phyloP scores from a whole-genome alignment of 306 rosid species.

The Castanea mollissima region DNA sequence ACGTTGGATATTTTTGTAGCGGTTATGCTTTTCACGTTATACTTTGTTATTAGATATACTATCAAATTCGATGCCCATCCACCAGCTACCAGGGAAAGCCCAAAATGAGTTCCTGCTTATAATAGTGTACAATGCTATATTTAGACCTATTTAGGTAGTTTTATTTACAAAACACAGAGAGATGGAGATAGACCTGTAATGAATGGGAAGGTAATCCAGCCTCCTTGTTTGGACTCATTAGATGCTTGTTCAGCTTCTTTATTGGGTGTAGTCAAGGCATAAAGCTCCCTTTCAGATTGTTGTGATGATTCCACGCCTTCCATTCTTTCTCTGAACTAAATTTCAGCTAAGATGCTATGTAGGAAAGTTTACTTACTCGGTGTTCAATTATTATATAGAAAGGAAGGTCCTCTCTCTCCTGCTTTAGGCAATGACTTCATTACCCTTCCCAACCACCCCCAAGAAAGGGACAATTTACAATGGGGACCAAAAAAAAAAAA shows the following conservation, averaged over 20 bases:
- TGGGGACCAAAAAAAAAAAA: no score
- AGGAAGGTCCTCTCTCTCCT: no score
- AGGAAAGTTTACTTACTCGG: no score
- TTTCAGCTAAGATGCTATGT: background rate
- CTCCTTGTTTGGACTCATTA: slow-evolving; percentile 27
- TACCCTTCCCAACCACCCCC: no score
- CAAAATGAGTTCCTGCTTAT: slow-evolving; percentile 24
- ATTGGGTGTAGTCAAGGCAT: background rate
- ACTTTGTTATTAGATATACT: no score
- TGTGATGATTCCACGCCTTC: background rate
- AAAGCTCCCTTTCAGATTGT: background rate
- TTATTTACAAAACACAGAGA: background rate
- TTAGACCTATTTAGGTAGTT: background rate
- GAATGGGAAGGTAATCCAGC: slow-evolving; percentile 50
- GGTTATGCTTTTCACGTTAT: slow-evolving; percentile 29
- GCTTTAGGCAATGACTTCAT: no score
- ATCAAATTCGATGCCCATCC: no score
- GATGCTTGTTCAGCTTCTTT: background rate
- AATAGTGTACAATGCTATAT: background rate
- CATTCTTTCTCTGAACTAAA: background rate
- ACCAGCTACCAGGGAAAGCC: slow-evolving; percentile 25
- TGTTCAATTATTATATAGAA: no score
- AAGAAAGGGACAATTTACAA: no score
- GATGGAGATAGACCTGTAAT: slow-evolving; percentile 17
- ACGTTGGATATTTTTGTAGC: slow-evolving; percentile 44